Base-by-base conservation (phyloP, 2,329 filamentous ascomycete species). In the Dothidotthia symphoricarpi region DNA sequence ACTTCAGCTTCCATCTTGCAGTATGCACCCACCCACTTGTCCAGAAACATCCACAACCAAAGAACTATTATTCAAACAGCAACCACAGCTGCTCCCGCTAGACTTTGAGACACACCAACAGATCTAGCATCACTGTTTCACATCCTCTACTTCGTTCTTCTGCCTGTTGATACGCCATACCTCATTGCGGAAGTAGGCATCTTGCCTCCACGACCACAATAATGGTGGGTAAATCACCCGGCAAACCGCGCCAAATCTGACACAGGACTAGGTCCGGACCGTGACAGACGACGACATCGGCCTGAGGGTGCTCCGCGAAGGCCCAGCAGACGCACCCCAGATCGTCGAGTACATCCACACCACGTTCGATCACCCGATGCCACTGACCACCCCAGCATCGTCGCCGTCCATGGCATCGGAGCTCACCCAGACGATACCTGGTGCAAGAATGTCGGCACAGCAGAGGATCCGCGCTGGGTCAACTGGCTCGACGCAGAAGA, bases 391-490 rank as follows among this genome's bases (percentile, higher is more conserved):
- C 31, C 26, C 30, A 59, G 55, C 33, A 59, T 61, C 24, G 44
- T 61, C 31, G 51, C 53, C 14, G 41, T 60, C 37, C 56, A 61
- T 22, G 56, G 56, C 35, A 39, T 60, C 31, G 57, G 57, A 15
- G 47, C 56, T 19, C 49, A 60, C 35, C 55, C 55, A 11, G 55
- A 60, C 31, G 45, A 61, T 28, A 59, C 24, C 39, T 61, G 55
- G 56, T 54, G 49, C 45, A 59, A 51, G 41, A 60, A 59, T 45
- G 39, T 41, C 28, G 49, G 47, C 39, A 52, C 51, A 4, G 29
- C 25, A 13, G 42, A 51, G 28, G 44, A 17, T 25, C 39, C 43
- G 36, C 35, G 25, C 16, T 52, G 39, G 45, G 37, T 54, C 39
- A 58, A 62, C 50, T 61, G 51, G 58, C 51, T 61, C 19, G 25